phyloP scores from a whole-genome alignment of 108 stramenopile species.

The Hondaea fermentalgiana region DNA sequence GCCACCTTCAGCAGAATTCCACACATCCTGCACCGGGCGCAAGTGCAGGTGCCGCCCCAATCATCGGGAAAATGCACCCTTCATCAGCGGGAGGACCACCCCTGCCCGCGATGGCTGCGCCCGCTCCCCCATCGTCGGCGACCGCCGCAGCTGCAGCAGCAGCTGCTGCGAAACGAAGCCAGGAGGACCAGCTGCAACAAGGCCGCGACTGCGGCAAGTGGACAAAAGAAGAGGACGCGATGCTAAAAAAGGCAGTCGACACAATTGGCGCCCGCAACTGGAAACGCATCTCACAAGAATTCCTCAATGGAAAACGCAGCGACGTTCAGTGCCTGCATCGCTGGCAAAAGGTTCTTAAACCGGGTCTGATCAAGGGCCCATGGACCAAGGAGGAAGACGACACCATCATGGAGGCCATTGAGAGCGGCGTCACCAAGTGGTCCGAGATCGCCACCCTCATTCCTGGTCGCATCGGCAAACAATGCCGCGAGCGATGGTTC shows the following conservation, averaged over 20 bases:
- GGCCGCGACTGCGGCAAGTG: conserved; percentile 52
- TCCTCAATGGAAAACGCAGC: conserved; percentile 35
- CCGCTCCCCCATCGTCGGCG: neutral
- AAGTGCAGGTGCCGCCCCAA: too few relatives aligned
- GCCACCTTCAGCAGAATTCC: too few relatives aligned
- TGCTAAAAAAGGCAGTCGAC: conserved; percentile 64
- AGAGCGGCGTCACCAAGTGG: conserved; percentile 40
- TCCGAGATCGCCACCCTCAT: conserved; percentile 32
- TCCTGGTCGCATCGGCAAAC: conserved; percentile 85
- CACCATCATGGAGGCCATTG: conserved; percentile 32
- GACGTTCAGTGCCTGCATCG: conserved; percentile 73
- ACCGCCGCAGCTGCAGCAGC: neutral
- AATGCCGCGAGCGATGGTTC: conserved; percentile 97
- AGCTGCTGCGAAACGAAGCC: neutral
- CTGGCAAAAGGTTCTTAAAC: conserved; percentile 96
- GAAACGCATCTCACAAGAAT: conserved; percentile 60
- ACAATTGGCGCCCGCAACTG: conserved; percentile 67
- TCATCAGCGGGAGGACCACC: neutral
- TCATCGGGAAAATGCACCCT: too few relatives aligned
- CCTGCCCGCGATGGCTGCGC: neutral
- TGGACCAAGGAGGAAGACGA: conserved; percentile 93
- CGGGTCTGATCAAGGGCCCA: conserved; percentile 92
- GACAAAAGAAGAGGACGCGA: conserved; percentile 78
- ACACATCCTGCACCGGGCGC: too few relatives aligned
- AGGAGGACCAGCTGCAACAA: neutral